Percentiles rank a stretch among this genome's conserved stretches.
Conservation (phyloP, 176 grass and related monocot genomes). For the Carex parvula region DNA sequence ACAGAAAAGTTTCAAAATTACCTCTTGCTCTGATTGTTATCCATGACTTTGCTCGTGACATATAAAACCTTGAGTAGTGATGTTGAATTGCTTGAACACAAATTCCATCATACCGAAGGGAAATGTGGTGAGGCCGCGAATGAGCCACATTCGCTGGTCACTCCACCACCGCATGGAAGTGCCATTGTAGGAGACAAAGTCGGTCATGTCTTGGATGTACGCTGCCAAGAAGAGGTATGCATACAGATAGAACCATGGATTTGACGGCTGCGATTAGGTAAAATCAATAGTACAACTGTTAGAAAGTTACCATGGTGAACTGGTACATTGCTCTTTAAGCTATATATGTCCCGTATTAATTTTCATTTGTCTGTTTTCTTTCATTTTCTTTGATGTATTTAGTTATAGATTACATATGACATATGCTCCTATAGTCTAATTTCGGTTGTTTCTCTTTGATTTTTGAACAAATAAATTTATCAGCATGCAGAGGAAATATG, state of each 20-base stretch:
- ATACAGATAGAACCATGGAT: constrained; percentile 48
- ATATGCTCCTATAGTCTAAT: too few relatives aligned
- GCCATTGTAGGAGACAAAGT: constrained; percentile 30
- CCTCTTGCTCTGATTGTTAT: constrained; percentile 19
- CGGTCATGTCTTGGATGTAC: constrained; percentile 30
- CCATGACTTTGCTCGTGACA: constrained; percentile 46
- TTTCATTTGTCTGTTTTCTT: too few relatives aligned
- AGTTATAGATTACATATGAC: too few relatives aligned
- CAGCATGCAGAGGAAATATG: too few relatives aligned
- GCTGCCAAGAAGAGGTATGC: constrained; percentile 42
- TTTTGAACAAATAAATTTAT: too few relatives aligned
- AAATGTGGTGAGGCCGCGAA: constrained; percentile 13
- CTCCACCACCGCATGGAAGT: constrained; percentile 15
- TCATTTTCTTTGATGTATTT: too few relatives aligned
- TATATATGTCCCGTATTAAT: neutral
- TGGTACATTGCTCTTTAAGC: neutral
- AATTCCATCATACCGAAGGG: constrained; percentile 16
- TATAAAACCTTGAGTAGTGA: constrained; percentile 24
- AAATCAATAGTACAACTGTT: neutral
- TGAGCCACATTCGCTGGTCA: constrained; percentile 20
- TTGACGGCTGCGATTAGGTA: constrained; percentile 18
- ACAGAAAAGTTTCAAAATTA: neutral
- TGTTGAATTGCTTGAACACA: constrained; percentile 20
- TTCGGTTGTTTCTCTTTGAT: too few relatives aligned
- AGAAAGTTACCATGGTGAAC: neutral